Conservation (phyloP, 2,329 filamentous ascomycete species). For the Cytospora chrysosperma region DNA sequence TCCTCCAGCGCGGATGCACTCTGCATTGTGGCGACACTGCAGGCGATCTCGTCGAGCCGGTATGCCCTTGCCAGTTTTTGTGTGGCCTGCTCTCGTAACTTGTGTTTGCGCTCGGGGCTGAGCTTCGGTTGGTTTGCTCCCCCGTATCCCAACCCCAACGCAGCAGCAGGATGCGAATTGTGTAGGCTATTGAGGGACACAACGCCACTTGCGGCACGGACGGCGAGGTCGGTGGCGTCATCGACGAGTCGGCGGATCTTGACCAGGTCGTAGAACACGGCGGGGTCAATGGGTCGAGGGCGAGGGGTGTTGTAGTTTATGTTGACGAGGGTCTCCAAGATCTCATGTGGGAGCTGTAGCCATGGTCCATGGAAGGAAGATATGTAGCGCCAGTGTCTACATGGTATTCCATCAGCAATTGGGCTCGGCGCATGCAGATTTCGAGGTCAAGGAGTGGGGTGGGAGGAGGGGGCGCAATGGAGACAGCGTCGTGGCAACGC, state of each 20-base stretch:
- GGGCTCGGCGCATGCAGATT: not conserved
- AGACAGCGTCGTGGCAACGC: not conserved
- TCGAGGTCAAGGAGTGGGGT: not conserved
- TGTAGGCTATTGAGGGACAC: constrained; percentile 60
- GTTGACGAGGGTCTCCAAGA: constrained; percentile 75
- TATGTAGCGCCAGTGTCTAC: constrained; percentile 81
- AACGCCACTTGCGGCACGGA: constrained; percentile 73
- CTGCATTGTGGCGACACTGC: constrained; percentile 82
- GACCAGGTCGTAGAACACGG: constrained; percentile 78
- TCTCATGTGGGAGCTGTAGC: constrained; percentile 75
- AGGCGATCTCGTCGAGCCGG: constrained; percentile 77
- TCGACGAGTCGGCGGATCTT: constrained; percentile 80
- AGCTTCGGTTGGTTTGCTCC: constrained; percentile 61
- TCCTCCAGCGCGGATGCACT: constrained; percentile 74
- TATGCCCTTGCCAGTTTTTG: constrained; percentile 77
- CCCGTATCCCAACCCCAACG: constrained; percentile 54
- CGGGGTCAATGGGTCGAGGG: constrained; percentile 75
- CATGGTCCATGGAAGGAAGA: constrained; percentile 81
- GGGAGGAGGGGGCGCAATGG: constrained; percentile 20
- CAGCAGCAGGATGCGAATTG: constrained; percentile 48
- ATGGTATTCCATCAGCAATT: constrained; percentile 9
- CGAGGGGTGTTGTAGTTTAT: constrained; percentile 76
- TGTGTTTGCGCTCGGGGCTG: constrained; percentile 72
- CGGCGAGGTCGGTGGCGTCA: constrained; percentile 74
- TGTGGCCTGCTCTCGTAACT: constrained; percentile 78